phyloP scores from a whole-genome alignment of 2,329 filamentous ascomycete genomes.

The Thelonectria blattea region DNA sequence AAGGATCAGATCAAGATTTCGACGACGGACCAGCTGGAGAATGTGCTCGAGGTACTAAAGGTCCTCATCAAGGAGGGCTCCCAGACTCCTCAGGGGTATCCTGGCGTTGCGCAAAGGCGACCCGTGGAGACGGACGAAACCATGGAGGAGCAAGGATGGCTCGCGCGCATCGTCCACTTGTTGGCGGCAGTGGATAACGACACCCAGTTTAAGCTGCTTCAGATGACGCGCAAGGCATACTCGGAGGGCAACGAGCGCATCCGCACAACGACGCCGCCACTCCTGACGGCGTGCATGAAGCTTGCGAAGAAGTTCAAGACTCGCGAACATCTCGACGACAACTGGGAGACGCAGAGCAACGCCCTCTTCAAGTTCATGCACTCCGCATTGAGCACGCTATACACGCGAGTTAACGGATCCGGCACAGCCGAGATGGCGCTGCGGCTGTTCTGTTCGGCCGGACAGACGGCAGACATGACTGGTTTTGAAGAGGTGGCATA shows the following conservation, averaged over 20 bases:
- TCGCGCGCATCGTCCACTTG: constrained; percentile 90
- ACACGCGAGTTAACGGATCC: constrained; percentile 78
- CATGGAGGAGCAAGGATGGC: constrained; percentile 96
- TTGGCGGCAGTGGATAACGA: constrained; percentile 86
- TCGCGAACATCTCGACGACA: constrained; percentile 80
- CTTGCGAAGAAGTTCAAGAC: constrained; percentile 87
- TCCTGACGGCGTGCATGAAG: constrained; percentile 89
- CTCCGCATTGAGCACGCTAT: constrained; percentile 82
- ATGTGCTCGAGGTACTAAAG: constrained; percentile 84
- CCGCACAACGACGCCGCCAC: constrained; percentile 90
- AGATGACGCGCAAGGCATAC: constrained; percentile 86
- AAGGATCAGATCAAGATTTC: constrained; percentile 81
- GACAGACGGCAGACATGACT: constrained; percentile 89
- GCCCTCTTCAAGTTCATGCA: constrained; percentile 96
- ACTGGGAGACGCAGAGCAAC: constrained; percentile 69
- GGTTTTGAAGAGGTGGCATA: constrained; percentile 96
- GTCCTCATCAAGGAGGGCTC: constrained; percentile 94
- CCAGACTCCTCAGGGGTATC: constrained; percentile 82
- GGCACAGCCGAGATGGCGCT: constrained; percentile 87
- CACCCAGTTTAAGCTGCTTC: constrained; percentile 91
- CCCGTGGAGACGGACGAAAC: constrained; percentile 91
- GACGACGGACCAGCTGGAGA: constrained; percentile 80
- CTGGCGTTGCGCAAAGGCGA: constrained; percentile 78
- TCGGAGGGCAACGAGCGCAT: constrained; percentile 93
- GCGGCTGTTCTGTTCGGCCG: constrained; percentile 88